phyloP scores from a whole-genome alignment of 352 stramenopile genomes.

The Phytophthora meadii region DNA sequence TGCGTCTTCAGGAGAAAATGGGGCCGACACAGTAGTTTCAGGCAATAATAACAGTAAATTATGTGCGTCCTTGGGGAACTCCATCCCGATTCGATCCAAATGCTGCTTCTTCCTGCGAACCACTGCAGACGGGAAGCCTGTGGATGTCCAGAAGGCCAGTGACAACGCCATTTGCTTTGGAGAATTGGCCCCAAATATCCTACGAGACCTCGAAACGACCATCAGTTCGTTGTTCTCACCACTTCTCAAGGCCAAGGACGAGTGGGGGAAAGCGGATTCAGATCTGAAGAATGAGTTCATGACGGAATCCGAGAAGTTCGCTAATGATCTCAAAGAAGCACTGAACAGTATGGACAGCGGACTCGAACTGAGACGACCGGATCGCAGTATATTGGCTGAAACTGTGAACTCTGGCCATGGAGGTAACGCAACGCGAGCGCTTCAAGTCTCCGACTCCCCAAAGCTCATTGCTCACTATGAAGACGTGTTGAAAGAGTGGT shows the following conservation, averaged over 20 bases:
- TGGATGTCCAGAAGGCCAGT: slow-evolving; percentile 76
- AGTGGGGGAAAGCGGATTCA: slow-evolving; percentile 96
- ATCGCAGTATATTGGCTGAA: slow-evolving; percentile 78
- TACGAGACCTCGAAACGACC: slow-evolving; percentile 82
- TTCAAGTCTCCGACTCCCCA: slow-evolving; percentile 88
- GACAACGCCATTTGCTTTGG: slow-evolving; percentile 86
- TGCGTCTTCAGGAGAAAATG: slow-evolving; percentile 15
- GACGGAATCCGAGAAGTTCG: slow-evolving; percentile 95
- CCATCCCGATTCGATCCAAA: slow-evolving; percentile 76
- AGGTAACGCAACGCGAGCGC: slow-evolving; percentile 48
- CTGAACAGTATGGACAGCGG: slow-evolving; percentile 96
- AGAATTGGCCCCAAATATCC: slow-evolving; percentile 85
- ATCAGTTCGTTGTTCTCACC: slow-evolving; percentile 91
- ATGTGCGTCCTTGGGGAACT: slow-evolving; percentile 71
- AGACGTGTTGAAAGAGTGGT: slow-evolving; percentile 97
- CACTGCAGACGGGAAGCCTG: slow-evolving; percentile 70
- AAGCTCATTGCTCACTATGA: slow-evolving; percentile 95
- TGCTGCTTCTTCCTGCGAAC: slow-evolving; percentile 88
- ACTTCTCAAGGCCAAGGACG: slow-evolving; percentile 92
- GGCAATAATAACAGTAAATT: slow-evolving; percentile 59
- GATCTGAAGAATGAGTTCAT: slow-evolving; percentile 95
- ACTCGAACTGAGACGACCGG: slow-evolving; percentile 91
- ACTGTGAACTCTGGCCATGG: slow-evolving; percentile 50
- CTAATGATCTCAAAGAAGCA: slow-evolving; percentile 94
- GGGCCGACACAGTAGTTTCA: background rate